Evolutionary conservation across 768 basidiomycete species (phyloP), one percentile per base, ranked within the genome.

Genomic region (Suillus clintonianus): DNA sequence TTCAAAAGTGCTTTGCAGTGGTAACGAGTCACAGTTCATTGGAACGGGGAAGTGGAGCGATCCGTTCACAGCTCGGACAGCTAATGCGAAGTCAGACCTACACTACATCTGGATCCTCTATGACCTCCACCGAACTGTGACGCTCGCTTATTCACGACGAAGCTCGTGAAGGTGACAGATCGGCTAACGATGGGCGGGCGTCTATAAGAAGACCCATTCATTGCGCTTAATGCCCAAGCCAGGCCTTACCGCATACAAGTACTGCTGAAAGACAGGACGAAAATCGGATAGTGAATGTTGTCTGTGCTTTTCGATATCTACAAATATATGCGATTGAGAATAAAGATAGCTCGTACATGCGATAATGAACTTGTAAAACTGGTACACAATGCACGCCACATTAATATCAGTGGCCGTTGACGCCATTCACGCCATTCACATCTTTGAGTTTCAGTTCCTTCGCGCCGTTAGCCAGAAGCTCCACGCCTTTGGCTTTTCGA

Each of bases 401-500:
- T 55, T 11, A 27, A 4, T 47, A 24, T 55, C 6, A 27, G 7
- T 47, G 42, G 34, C 43, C 42, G 13, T 57, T 32, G 53, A 51
- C 62, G 67, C 50, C 58, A 2, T 59, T 65, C 24, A 48, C 24
- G 24, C 61, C 68, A 42, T 61, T 64, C 4, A 39, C 32, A 7
- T 63, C 64, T 8, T 67, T 65, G 22, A 68, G 45, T 59, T 71
- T 69, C 55, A 47, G 22, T n/a, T 39, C 59, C n/a, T 62, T 63
- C 62, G 67, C 19, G 36, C 63, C 58, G 11, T 47, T 61, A 19
- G 61, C 34, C 50, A 47, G 11, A 8, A 41, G 15, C 24, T 65
- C 63, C 30, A 30, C 7, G 51, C 69, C 70, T 37, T 61, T 66
- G 2, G 74, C 63, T 19, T 66, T 67, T 64, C 72, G 78, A 53